Evolutionary conservation across 208 protist genomes (phyloP).

Genomic region (Leishmania major): DNA sequence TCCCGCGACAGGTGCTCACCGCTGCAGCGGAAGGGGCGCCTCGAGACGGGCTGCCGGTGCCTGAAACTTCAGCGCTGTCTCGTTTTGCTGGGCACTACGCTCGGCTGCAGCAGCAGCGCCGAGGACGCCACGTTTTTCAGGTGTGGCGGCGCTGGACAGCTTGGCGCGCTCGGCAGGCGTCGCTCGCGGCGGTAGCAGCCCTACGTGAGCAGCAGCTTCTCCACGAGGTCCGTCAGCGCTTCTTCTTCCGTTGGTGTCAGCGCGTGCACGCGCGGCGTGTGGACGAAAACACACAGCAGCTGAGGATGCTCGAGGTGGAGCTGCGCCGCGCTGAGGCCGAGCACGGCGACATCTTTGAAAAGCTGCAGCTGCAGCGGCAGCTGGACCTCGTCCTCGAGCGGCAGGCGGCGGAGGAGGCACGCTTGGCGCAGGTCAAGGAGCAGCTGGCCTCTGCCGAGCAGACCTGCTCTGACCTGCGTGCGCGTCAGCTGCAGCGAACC

Average conservation of each 20-base stretch:
- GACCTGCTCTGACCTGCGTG: slow-evolving; percentile 17
- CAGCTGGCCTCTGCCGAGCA: slow-evolving; percentile 31
- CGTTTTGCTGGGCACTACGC: slow-evolving; percentile 35
- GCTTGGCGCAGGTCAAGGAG: slow-evolving; percentile 31
- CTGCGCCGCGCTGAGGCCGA: slow-evolving; percentile 58
- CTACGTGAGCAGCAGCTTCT: slow-evolving; percentile 43
- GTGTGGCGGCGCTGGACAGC: slow-evolving; percentile 56
- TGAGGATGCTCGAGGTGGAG: slow-evolving; percentile 41
- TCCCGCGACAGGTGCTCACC: too few species aligned
- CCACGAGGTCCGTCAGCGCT: slow-evolving; percentile 37
- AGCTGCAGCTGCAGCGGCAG: slow-evolving; percentile 81
- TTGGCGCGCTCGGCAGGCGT: slow-evolving; percentile 23
- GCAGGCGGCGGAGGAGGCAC: slow-evolving; percentile 47
- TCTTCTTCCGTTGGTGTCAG: slow-evolving; percentile 55
- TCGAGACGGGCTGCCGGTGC: background rate
- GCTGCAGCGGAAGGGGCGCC: background rate
- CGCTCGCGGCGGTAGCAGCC: slow-evolving; percentile 45
- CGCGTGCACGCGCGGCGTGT: slow-evolving; percentile 40
- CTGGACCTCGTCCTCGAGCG: slow-evolving; percentile 58
- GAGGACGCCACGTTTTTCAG: slow-evolving; percentile 24
- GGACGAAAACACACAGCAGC: slow-evolving; percentile 24
- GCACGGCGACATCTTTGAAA: slow-evolving; percentile 82
- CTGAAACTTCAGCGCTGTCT: slow-evolving; percentile 12
- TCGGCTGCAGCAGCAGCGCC: slow-evolving; percentile 9
- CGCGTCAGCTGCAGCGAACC: slow-evolving; percentile 1